Conservation (phyloP, 768 basidiomycete genomes). For the Phlebiopsis flavidoalba region DNA sequence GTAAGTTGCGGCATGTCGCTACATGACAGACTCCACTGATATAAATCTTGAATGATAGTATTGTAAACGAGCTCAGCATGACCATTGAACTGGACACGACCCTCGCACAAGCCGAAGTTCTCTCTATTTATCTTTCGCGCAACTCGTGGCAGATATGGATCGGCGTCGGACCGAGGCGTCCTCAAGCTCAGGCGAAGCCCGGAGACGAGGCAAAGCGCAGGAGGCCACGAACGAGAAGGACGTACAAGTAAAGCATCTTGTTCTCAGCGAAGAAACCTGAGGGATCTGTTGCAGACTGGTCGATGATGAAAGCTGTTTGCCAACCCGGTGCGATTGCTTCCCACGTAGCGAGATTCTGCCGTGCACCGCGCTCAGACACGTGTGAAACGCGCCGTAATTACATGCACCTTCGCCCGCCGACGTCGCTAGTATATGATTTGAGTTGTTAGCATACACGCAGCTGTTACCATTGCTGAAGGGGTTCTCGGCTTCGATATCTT, state of each 20-base stretch:
- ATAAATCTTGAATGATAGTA: slow-evolving; percentile 42
- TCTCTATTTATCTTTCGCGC: slow-evolving; percentile 86
- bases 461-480: background rate
- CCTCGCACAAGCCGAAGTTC: slow-evolving; percentile 92
- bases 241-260: background rate
- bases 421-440: background rate
- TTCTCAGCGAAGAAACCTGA: slow-evolving; percentile 5
- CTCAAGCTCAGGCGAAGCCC: slow-evolving; percentile 9
- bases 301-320: background rate
- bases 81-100: slow-evolving; percentile 96
- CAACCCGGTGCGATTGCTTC: background rate
- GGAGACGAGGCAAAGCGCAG: background rate
- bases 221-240: background rate
- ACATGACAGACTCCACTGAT: background rate
- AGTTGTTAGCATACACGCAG: background rate
- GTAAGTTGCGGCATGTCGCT: slow-evolving; percentile 25
- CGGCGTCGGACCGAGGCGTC: slow-evolving; percentile 61
- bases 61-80: slow-evolving; percentile 92
- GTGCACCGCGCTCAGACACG: background rate
- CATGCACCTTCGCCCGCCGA: background rate
- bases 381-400: background rate
- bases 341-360: background rate
- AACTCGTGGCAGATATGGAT: slow-evolving; percentile 86
- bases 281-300: slow-evolving; percentile 3
- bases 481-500: background rate